Percentiles rank a stretch among this genome's conserved stretches.
These are phyloP conservation scores for Articulospora tetracladia DNA, from an alignment of 495 filamentous ascomycete genomes.

Conservation along the genomic window DNA sequence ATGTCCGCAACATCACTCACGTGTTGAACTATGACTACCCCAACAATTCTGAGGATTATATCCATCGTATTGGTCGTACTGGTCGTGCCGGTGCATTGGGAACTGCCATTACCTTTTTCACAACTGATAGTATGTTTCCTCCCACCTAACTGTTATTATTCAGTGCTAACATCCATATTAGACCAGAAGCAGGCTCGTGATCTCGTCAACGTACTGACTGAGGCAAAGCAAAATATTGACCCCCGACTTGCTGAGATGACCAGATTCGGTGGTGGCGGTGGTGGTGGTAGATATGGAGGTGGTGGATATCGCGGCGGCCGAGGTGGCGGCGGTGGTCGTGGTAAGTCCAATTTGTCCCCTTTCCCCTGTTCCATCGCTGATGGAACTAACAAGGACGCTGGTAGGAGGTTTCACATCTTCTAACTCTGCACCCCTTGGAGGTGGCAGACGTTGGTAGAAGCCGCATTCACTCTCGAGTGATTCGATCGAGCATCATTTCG, in stretches of 20 bases:
- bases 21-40: slow-evolving; percentile 99
- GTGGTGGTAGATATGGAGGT: slow-evolving; percentile 68
- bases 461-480: slow-evolving; percentile 13
- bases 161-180: slow-evolving; percentile 33
- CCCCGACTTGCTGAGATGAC: slow-evolving; percentile 94
- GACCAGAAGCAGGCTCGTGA: slow-evolving; percentile 97
- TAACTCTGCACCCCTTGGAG: slow-evolving; percentile 60
- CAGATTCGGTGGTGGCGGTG: slow-evolving; percentile 78
- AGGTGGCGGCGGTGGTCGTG: slow-evolving; percentile 55
- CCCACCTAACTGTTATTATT: background rate
- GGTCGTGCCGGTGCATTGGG: slow-evolving; percentile 92
- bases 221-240: slow-evolving; percentile 98
- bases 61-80: slow-evolving; percentile 97
- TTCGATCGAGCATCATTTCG: slow-evolving; percentile 6
- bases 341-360: slow-evolving; percentile 19
- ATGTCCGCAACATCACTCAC: slow-evolving; percentile 99
- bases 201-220: slow-evolving; percentile 83
- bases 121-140: slow-evolving; percentile 85
- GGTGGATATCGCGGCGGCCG: slow-evolving; percentile 62
- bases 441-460: slow-evolving; percentile 57
- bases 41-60: slow-evolving; percentile 99
- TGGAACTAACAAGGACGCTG: slow-evolving; percentile 30
- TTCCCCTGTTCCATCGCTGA: slow-evolving; percentile 27
- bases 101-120: slow-evolving; percentile 95
- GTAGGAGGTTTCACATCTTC: slow-evolving; percentile 52